A percentile compares a stretch with the other conserved stretches of the same genome.
Evolutionary conservation across 352 stramenopile genomes (phyloP).

Genomic region (Pythium angustatum): DNA sequence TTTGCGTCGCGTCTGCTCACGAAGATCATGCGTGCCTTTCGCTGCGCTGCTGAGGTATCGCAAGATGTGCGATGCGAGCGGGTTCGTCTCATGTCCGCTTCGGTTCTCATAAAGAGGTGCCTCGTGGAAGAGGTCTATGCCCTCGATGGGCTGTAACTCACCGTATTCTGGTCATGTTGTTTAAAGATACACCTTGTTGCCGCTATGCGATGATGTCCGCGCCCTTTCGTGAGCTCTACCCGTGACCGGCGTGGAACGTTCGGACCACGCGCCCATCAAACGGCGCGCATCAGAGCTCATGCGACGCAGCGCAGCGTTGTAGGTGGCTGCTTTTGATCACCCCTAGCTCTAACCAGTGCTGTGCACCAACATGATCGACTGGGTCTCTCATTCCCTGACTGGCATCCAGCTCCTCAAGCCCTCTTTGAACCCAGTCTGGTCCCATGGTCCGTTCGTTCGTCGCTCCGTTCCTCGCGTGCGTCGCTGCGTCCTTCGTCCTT

Average conservation of each 20-base stretch:
- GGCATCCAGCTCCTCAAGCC: not conserved
- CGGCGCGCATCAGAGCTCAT: not conserved
- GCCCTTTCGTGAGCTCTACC: not conserved
- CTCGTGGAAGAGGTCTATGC: not conserved
- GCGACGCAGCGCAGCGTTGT: not conserved
- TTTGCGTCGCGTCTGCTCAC: not conserved
- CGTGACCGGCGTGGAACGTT: not conserved
- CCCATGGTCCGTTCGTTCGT: constrained; percentile 5
- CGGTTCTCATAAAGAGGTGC: no score
- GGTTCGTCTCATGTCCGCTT: no score
- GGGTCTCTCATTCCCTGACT: not conserved
- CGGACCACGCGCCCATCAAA: not conserved
- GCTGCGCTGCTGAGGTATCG: no score
- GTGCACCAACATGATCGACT: no score
- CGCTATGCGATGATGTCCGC: not conserved
- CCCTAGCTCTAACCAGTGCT: no score
- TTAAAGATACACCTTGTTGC: not conserved
- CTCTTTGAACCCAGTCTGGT: not conserved
- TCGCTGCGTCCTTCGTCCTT: not conserved
- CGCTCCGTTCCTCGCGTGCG: not conserved
- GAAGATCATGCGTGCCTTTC: not conserved
- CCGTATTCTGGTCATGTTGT: not conserved
- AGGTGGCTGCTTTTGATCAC: no score
- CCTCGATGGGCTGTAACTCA: no score
- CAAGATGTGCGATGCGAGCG: no score